Evolutionary conservation across 2,329 filamentous ascomycete species (phyloP).

Genomic region (Botrytis medusae): DNA sequence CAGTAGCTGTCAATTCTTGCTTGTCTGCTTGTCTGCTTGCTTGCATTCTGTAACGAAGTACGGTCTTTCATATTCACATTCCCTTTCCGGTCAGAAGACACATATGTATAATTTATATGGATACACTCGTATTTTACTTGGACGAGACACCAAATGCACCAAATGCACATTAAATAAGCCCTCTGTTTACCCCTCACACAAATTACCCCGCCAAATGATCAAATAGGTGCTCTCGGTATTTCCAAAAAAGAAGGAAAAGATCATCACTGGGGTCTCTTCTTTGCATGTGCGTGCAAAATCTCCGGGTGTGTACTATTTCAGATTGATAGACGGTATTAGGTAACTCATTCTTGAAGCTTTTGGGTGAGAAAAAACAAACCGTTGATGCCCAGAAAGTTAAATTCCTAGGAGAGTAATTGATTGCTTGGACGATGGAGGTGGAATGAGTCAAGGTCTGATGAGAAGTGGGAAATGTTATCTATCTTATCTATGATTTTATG

Average conservation of each 20-base stretch:
- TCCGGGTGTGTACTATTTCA: not conserved
- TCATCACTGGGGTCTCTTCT: not conserved
- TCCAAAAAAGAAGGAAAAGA: not conserved
- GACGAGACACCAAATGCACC: not conserved
- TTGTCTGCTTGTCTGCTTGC: not conserved
- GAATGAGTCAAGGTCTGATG: not conserved
- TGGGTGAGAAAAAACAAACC: not conserved
- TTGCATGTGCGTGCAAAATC: not conserved
- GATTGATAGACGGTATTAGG: not conserved
- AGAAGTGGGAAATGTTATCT: not conserved
- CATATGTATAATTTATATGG: not conserved
- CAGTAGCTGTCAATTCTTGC: not conserved
- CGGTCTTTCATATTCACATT: not conserved
- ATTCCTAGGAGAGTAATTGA: not conserved
- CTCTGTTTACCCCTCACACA: not conserved
- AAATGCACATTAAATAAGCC: not conserved
- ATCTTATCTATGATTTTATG: not conserved
- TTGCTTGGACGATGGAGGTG: not conserved
- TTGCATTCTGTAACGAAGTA: not conserved
- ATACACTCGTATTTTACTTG: not conserved
- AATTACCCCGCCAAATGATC: slow-evolving; percentile 8
- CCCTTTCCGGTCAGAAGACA: not conserved
- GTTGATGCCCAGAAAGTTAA: slow-evolving; percentile 6
- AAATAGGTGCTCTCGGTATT: not conserved
- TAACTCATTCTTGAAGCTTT: not conserved